These are phyloP conservation scores for Aspergillus kassunensis DNA, from an alignment of 495 filamentous ascomycete species.

Conservation along the genomic window DNA sequence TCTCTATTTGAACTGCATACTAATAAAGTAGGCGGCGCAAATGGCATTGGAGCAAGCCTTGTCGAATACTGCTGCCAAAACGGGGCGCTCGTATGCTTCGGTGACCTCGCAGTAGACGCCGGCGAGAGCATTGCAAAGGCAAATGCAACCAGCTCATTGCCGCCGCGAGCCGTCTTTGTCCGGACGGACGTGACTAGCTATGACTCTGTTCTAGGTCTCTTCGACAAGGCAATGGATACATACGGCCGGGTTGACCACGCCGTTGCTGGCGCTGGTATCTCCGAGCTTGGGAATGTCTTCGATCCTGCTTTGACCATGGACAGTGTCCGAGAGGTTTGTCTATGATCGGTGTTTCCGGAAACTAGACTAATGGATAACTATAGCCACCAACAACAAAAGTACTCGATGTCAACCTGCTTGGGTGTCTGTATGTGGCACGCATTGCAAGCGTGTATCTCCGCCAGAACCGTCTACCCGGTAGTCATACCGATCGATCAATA, in stretches of 20 bases:
- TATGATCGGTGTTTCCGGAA: no score
- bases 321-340: not conserved
- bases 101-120: slow-evolving; percentile 27
- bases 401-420: slow-evolving; percentile 33
- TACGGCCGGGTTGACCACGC: slow-evolving; percentile 30
- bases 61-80: slow-evolving; percentile 1
- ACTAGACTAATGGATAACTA: not conserved
- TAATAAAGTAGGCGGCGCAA: slow-evolving; percentile 19
- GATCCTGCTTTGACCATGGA: slow-evolving; percentile 20
- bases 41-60: slow-evolving; percentile 34
- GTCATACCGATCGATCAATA: slow-evolving; percentile 25
- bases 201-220: slow-evolving; percentile 26
- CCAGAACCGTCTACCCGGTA: slow-evolving; percentile 7
- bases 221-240: slow-evolving; percentile 20
- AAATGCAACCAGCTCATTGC: slow-evolving; percentile 20
- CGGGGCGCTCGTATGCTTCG: slow-evolving; percentile 33
- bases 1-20: no score
- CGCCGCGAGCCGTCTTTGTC: slow-evolving; percentile 21
- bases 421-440: slow-evolving; percentile 25
- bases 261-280: slow-evolving; percentile 33
- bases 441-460: slow-evolving; percentile 32
- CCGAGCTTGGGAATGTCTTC: slow-evolving; percentile 29
- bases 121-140: slow-evolving; percentile 2
- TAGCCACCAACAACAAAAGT: slow-evolving; percentile 25
- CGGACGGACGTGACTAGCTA: slow-evolving; percentile 35